Evolutionary conservation across 2,329 filamentous ascomycete genomes (phyloP).

Genomic region (Neophaeococcomyces aloes): DNA sequence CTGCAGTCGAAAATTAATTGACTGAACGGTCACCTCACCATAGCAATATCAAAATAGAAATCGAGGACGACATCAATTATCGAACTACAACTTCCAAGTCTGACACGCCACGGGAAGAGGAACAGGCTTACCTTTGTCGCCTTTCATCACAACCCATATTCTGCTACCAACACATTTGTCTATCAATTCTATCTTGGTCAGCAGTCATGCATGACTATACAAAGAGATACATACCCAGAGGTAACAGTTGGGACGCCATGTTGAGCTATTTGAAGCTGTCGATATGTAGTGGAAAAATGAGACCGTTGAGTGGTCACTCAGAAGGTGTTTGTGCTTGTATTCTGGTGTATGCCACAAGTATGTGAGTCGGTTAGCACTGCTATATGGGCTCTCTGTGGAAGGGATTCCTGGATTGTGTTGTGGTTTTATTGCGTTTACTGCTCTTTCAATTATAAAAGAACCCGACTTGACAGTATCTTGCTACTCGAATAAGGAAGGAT

Average conservation of each 20-base stretch:
- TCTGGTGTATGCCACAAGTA: no score
- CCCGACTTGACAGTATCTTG: no score
- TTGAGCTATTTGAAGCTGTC: background rate
- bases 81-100: background rate
- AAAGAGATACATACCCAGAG: slow-evolving; percentile 45
- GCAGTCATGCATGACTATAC: background rate
- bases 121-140: slow-evolving; percentile 68
- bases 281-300: background rate
- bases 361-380: no score
- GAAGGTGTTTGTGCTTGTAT: background rate
- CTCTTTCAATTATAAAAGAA: no score
- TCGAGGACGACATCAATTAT: no score
- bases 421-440: no score
- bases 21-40: no score
- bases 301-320: background rate
- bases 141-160: slow-evolving; percentile 99
- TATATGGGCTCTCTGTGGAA: no score
- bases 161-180: slow-evolving; percentile 97
- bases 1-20: slow-evolving; percentile 37
- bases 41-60: no score
- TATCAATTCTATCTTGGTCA: slow-evolving; percentile 64
- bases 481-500: no score
- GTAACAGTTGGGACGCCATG: slow-evolving; percentile 66
- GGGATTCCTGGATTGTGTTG: no score
- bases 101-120: background rate